phyloP scores from a whole-genome alignment of 371 early-diverging fungal genomes.

The Mortierella polycephala region DNA sequence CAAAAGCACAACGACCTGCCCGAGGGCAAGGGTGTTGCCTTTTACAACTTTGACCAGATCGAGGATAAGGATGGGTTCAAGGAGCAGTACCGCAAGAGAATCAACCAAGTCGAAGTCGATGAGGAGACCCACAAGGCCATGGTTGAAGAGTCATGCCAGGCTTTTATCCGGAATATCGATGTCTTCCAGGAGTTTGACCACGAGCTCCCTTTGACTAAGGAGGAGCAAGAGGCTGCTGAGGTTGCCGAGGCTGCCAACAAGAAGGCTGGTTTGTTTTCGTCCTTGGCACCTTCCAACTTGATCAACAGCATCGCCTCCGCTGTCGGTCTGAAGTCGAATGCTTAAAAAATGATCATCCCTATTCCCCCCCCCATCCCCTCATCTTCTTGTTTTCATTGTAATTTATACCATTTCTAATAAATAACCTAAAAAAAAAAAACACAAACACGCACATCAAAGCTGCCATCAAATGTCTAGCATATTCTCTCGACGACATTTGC shows the following conservation, averaged over 20 bases:
- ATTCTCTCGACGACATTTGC: too few species aligned
- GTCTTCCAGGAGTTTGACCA: slow-evolving; percentile 53
- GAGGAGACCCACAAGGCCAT: slow-evolving; percentile 43
- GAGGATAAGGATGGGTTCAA: slow-evolving; percentile 69
- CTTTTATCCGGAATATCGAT: slow-evolving; percentile 49
- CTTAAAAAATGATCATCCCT: slow-evolving; percentile 4
- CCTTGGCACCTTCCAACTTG: slow-evolving; percentile 28
- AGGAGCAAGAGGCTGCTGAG: slow-evolving; percentile 33
- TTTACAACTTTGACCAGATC: slow-evolving; percentile 63
- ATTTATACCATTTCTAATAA: not conserved
- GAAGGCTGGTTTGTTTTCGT: slow-evolving; percentile 11
- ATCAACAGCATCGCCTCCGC: slow-evolving; percentile 37
- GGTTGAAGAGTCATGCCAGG: slow-evolving; percentile 46
- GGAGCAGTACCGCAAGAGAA: slow-evolving; percentile 63
- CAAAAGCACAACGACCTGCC: slow-evolving; percentile 59
- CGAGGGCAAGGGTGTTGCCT: slow-evolving; percentile 59
- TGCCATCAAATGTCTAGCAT: too few species aligned
- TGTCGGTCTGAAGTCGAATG: slow-evolving; percentile 41
- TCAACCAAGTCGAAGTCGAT: slow-evolving; percentile 59
- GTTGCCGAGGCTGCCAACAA: slow-evolving; percentile 21
- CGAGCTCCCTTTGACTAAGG: slow-evolving; percentile 43
- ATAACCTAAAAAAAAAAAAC: too few species aligned
- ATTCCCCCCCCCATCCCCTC: not conserved
- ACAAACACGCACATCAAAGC: too few species aligned
- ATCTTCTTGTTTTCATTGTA: not conserved